Base-by-base conservation (phyloP, 768 basidiomycete genomes). In the Daedaleopsis nitida region DNA sequence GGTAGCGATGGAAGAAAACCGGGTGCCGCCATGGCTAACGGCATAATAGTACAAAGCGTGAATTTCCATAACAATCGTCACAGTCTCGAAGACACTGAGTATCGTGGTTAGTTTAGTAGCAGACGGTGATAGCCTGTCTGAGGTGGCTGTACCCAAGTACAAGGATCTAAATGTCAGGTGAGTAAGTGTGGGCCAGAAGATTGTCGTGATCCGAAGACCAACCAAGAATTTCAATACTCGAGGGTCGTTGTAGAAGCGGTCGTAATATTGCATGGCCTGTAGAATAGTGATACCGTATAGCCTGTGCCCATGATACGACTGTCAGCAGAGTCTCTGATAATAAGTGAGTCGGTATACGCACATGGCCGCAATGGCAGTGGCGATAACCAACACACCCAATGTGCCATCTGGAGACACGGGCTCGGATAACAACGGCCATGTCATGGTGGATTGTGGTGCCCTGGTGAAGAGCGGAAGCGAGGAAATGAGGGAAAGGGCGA, bases 231-330 rank as follows among this genome's bases (percentile, higher is more conserved):
- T 64, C 52, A 59, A 32, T 2, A 55, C 43, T 13, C 32, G 24
- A n/a, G 49, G 21, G 35, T 64, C 62, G 23, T 55, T 59, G 14
- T 55, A 55, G 27, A 37, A 64, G 1, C 62, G 48, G 24, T 59
- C 62, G 19, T 56, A 59, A 24, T 64, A 64, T 35, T 64, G 62
- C 4, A 64, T 37, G 44, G 44, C 59, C 44, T 64, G 62, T 16
- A 64, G 37, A n/a, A 64, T 55, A 19, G 62, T 64, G 24, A 59
- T 51, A n/a, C 62, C 62, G 39, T 64, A 64, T n/a, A 64, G 51
- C 55, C 62, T 64, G 13, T 16, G 37, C n/a, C 37, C 16, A 17
- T n/a, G 35, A 11, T 10, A 19, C 13, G 1, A 21, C 45, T 34
- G 35, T 44, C 27, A 45, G 14, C 27, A 23, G 44, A 23, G n/a